A percentile compares a stretch with the other conserved stretches of the same genome.
Evolutionary conservation across 495 filamentous ascomycete genomes (phyloP).

Genomic region (Tuber calosporum): DNA sequence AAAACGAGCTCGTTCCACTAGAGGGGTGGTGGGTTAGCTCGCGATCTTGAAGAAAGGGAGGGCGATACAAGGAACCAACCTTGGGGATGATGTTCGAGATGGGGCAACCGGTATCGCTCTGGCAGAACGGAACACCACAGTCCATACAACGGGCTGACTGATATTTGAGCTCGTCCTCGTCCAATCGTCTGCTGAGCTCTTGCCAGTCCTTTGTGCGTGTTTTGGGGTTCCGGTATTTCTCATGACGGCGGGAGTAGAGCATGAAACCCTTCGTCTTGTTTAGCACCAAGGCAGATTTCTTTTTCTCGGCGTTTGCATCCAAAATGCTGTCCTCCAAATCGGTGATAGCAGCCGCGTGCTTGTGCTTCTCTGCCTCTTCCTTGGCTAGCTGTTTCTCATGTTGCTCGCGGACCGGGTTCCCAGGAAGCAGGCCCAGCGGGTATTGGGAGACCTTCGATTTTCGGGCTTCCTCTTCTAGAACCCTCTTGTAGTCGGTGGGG

Average conservation of each 20-base stretch:
- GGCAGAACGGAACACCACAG: conserved; percentile 98
- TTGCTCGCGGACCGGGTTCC: conserved; percentile 46
- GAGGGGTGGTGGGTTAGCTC: conserved; percentile 15
- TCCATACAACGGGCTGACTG: conserved; percentile 99
- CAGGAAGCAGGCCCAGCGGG: conserved; percentile 43
- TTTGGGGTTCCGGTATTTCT: conserved; percentile 87
- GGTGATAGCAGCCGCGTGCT: conserved; percentile 60
- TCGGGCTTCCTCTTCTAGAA: conserved; percentile 74
- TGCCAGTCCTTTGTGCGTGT: conserved; percentile 92
- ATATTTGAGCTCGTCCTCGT: conserved; percentile 97
- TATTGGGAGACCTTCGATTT: conserved; percentile 64
- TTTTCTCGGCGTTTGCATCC: conserved; percentile 83
- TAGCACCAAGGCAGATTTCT: conserved; percentile 82
- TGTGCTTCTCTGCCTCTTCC: conserved; percentile 60
- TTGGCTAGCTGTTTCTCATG: conserved; percentile 65
- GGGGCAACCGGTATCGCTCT: conserved; percentile 93
- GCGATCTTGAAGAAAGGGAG: neutral
- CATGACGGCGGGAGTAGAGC: conserved; percentile 89
- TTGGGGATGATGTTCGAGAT: conserved; percentile 99
- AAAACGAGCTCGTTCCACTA: conserved; percentile 91
- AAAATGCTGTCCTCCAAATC: conserved; percentile 94
- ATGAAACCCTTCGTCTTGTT: conserved; percentile 99
- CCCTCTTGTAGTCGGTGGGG: conserved; percentile 95
- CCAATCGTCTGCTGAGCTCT: conserved; percentile 79
- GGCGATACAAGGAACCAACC: conserved; percentile 11